Conservation (phyloP, 2,329 filamentous ascomycete genomes). For the Fusarium odoratissimum region DNA sequence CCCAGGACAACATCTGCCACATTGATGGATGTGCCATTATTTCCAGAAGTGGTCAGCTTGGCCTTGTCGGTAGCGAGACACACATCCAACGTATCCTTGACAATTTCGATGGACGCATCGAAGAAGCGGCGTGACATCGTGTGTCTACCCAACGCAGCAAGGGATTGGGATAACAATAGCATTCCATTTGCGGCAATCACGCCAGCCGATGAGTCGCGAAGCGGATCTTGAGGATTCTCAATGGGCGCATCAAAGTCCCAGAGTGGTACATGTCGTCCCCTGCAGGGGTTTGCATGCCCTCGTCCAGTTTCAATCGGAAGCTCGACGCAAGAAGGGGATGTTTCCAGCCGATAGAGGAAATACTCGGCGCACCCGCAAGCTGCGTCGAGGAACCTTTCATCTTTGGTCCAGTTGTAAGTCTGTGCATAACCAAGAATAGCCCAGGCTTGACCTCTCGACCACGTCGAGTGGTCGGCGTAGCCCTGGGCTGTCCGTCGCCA, state of each 20-base stretch:
- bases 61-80: constrained; percentile 44
- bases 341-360: constrained; percentile 56
- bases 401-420: constrained; percentile 60
- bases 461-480: constrained; percentile 57
- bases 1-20: constrained; percentile 14
- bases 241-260: constrained; percentile 56
- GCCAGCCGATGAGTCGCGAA: constrained; percentile 54
- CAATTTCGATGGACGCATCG: constrained; percentile 45
- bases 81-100: constrained; percentile 47
- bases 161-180: constrained; percentile 52
- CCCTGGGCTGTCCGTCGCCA: constrained; percentile 58
- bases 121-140: constrained; percentile 25
- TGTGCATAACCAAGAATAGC: constrained; percentile 61
- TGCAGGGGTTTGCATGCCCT: neutral
- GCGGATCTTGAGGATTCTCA: constrained; percentile 19
- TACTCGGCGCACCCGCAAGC: constrained; percentile 59
- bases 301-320: constrained; percentile 21
- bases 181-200: constrained; percentile 57
- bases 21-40: constrained; percentile 7
- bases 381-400: constrained; percentile 54
- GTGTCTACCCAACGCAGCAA: constrained; percentile 32
- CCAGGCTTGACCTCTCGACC: constrained; percentile 63
- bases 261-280: constrained; percentile 44
- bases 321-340: constrained; percentile 27
- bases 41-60: neutral